Evolutionary conservation across 345 rosid species (phyloP).

Genomic region (Eutrema heterophyllum): DNA sequence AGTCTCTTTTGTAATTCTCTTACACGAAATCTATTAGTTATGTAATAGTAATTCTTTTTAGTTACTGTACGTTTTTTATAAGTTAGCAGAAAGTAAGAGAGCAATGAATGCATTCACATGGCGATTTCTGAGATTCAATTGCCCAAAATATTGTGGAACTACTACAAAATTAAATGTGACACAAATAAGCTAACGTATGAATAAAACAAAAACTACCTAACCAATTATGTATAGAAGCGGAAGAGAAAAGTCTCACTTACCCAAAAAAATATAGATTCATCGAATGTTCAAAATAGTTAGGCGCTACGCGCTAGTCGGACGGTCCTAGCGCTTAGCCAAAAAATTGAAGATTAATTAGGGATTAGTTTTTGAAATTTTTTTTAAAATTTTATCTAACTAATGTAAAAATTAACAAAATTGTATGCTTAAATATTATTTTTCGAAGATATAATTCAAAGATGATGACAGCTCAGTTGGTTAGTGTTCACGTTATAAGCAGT

Average conservation of each 20-base stretch:
- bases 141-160: neutral
- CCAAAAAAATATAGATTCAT: neutral
- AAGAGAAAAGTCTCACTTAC: neutral
- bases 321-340: too few species aligned
- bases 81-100: neutral
- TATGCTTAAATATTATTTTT: too few species aligned
- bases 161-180: conserved; percentile 10
- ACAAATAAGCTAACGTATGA: neutral
- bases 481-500: too few species aligned
- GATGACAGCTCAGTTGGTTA: too few species aligned
- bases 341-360: too few species aligned
- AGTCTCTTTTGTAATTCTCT: neutral
- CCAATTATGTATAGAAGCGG: neutral
- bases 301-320: too few species aligned
- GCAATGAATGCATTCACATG: conserved; percentile 29
- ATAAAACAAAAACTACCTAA: neutral
- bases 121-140: conserved; percentile 1
- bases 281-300: too few species aligned
- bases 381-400: too few species aligned
- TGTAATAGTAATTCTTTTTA: neutral
- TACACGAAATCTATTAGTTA: neutral
- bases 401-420: too few species aligned
- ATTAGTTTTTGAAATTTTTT: too few species aligned
- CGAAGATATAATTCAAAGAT: too few species aligned
- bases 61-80: neutral